Conservation (phyloP, 495 filamentous ascomycete species). For the Aspergillus steynii region DNA sequence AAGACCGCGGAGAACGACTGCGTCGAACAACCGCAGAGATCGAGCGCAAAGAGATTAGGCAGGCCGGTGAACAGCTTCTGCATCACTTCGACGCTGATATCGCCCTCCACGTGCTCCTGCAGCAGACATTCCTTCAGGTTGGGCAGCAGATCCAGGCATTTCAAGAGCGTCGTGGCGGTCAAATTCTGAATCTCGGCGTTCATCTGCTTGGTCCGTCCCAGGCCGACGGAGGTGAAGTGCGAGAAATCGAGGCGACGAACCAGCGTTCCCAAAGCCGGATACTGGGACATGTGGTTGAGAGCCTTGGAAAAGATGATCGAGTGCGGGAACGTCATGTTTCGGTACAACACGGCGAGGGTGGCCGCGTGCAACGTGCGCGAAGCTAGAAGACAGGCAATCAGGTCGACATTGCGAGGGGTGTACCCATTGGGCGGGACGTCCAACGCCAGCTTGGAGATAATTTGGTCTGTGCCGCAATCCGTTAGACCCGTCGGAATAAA, state of each 20-base stretch:
- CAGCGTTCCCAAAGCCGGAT: conserved; percentile 73
- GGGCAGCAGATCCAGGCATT: conserved; percentile 74
- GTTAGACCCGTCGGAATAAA: conserved; percentile 8
- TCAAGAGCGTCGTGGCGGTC: conserved; percentile 71
- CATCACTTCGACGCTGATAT: conserved; percentile 68
- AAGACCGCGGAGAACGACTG: conserved; percentile 66
- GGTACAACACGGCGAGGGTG: conserved; percentile 76
- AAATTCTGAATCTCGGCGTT: conserved; percentile 79
- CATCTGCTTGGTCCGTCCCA: conserved; percentile 79
- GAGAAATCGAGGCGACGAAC: conserved; percentile 84
- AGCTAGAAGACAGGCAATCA: conserved; percentile 75
- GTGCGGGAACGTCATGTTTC: conserved; percentile 83
- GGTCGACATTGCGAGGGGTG: conserved; percentile 76
- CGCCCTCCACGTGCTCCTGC: conserved; percentile 83
- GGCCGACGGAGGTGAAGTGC: conserved; percentile 80
- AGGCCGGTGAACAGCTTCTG: conserved; percentile 68
- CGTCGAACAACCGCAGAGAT: conserved; percentile 81
- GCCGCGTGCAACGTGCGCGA: conserved; percentile 74
- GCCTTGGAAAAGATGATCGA: conserved; percentile 87
- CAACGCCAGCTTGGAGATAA: conserved; percentile 72
- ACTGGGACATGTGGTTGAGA: conserved; percentile 64
- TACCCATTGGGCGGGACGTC: conserved; percentile 79
- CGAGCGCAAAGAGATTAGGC: conserved; percentile 67
- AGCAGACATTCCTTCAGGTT: conserved; percentile 78
- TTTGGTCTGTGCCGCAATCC: conserved; percentile 57